phyloP scores from a whole-genome alignment of 1,139 yeast species.

The Pneumocystis oryctolagi region DNA sequence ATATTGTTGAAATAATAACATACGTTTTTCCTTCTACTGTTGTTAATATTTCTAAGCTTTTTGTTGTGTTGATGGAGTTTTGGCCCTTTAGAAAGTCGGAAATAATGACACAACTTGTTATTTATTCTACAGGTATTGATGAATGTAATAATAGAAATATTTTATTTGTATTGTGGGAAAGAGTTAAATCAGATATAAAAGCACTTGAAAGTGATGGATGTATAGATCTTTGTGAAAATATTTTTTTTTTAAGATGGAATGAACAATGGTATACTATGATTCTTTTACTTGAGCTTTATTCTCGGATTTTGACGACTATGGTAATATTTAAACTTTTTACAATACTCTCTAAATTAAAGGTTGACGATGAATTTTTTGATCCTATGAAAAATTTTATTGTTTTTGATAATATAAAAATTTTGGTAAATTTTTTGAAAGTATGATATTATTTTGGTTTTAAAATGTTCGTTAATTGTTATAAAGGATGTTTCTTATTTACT shows the following conservation, averaged over 20 bases:
- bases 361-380: slow-evolving; percentile 12
- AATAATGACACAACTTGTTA: neutral
- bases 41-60: neutral
- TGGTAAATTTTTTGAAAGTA: slow-evolving; percentile 4
- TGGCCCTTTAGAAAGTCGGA: neutral
- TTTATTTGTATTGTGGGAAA: neutral
- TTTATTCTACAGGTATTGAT: neutral
- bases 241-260: neutral
- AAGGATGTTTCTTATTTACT: neutral
- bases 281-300: slow-evolving; percentile 10
- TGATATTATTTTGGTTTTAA: neutral
- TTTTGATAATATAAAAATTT: slow-evolving; percentile 1
- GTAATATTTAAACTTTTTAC: neutral
- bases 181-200: neutral
- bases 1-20: neutral
- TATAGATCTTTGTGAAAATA: neutral
- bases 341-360: neutral
- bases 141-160: neutral
- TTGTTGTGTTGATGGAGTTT: neutral
- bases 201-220: neutral
- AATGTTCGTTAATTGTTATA: neutral
- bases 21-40: neutral
- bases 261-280: slow-evolving; percentile 3
- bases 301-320: slow-evolving; percentile 12
- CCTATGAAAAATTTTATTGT: slow-evolving; percentile 1